Evolutionary conservation across 2,329 filamentous ascomycete genomes (phyloP).

Genomic region (Hypoxylon sp.): DNA sequence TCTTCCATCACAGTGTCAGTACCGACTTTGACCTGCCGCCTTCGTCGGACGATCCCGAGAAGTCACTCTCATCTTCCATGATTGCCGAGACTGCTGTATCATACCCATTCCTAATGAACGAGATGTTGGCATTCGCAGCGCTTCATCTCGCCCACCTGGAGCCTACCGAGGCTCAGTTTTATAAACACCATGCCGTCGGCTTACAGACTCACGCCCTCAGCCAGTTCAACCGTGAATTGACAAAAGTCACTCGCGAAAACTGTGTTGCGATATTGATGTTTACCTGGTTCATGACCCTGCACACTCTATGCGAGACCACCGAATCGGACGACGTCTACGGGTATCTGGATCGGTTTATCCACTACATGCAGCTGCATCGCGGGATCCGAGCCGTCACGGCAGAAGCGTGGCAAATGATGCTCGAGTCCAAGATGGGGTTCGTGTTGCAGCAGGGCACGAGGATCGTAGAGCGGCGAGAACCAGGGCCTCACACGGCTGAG

Average conservation of each 20-base stretch:
- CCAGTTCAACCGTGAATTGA: slow-evolving; percentile 35
- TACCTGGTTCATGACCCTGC: slow-evolving; percentile 32
- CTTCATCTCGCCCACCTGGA: slow-evolving; percentile 31
- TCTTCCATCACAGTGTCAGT: slow-evolving; percentile 25
- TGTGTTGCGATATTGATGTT: slow-evolving; percentile 26
- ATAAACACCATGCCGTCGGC: slow-evolving; percentile 34
- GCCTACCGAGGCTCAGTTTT: slow-evolving; percentile 24
- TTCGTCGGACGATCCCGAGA: slow-evolving; percentile 9
- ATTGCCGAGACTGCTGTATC: slow-evolving; percentile 22
- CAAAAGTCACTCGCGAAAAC: slow-evolving; percentile 27
- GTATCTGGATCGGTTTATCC: slow-evolving; percentile 28
- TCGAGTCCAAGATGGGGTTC: slow-evolving; percentile 31
- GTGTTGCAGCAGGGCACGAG: slow-evolving; percentile 3
- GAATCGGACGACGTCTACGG: slow-evolving; percentile 16
- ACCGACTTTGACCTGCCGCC: slow-evolving; percentile 29
- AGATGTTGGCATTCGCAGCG: slow-evolving; percentile 32
- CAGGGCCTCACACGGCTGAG: slow-evolving; percentile 25
- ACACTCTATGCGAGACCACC: slow-evolving; percentile 23
- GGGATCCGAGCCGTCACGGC: slow-evolving; percentile 15
- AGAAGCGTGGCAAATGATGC: slow-evolving; percentile 25
- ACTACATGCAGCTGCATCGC: slow-evolving; percentile 34
- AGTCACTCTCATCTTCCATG: neutral
- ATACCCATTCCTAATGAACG: slow-evolving; percentile 37
- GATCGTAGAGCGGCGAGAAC: slow-evolving; percentile 2
- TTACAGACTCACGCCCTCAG: slow-evolving; percentile 33